Conservation (phyloP, 129 eudicot species). For the Centrapalus pauciflorus region DNA sequence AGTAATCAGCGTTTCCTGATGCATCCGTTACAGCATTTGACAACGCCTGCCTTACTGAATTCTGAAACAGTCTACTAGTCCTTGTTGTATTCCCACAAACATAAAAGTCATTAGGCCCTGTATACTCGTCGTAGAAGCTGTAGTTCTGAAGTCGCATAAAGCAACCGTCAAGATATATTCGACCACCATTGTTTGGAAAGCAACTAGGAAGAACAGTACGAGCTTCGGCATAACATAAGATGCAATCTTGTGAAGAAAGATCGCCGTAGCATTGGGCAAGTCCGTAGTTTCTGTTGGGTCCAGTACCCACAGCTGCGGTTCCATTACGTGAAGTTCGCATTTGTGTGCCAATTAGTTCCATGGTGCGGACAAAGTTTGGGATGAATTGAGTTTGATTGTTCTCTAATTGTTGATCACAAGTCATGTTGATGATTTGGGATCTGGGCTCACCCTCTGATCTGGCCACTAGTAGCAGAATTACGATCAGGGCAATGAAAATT, state of each 20-base stretch:
- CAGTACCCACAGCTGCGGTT: constrained; percentile 38
- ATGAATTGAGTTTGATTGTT: constrained; percentile 36
- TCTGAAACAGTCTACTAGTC: constrained; percentile 28
- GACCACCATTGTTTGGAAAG: constrained; percentile 54
- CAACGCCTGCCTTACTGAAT: constrained; percentile 41
- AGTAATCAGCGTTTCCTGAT: constrained; percentile 17
- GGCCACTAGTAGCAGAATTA: constrained; percentile 17
- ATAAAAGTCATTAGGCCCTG: constrained; percentile 39
- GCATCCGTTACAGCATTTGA: constrained; percentile 38
- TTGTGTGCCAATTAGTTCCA: constrained; percentile 47
- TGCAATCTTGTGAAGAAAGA: constrained; percentile 59
- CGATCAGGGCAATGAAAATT: constrained; percentile 5
- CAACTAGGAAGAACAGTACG: constrained; percentile 72
- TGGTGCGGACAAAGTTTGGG: constrained; percentile 48
- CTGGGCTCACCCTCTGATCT: constrained; percentile 51
- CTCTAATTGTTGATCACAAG: constrained; percentile 33
- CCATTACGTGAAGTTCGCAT: constrained; percentile 48
- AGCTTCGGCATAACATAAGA: constrained; percentile 60
- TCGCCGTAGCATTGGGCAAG: constrained; percentile 84
- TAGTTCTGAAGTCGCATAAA: constrained; percentile 61
- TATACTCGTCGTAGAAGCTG: constrained; percentile 47
- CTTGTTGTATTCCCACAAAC: constrained; percentile 53
- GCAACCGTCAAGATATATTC: constrained; percentile 68
- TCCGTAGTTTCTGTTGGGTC: constrained; percentile 41
- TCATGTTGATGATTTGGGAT: constrained; percentile 33